Evolutionary conservation across 805 yeast species (phyloP).

Genomic region (Henningerozyma blattae): DNA sequence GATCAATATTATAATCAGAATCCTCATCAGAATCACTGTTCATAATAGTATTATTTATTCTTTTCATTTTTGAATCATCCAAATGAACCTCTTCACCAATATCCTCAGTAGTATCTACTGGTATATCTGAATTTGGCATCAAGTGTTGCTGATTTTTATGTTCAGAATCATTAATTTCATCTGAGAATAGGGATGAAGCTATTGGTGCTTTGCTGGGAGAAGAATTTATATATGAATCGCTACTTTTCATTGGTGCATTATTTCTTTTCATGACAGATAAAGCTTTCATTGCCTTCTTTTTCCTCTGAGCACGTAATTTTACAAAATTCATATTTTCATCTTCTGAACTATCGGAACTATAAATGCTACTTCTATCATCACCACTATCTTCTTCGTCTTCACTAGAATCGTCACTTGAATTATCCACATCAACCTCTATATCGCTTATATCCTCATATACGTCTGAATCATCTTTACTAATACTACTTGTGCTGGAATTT

Average conservation of each 20-base stretch:
- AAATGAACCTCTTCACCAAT: conserved; percentile 43
- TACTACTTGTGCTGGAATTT: no score
- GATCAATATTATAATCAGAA: conserved; percentile 25
- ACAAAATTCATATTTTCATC: conserved; percentile 66
- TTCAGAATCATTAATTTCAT: conserved; percentile 1
- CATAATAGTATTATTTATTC: conserved; percentile 28
- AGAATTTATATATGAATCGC: no score
- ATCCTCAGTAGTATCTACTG: conserved; percentile 23
- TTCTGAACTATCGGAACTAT: conserved; percentile 40
- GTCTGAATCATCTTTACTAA: no score
- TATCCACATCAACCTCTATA: conserved; percentile 18
- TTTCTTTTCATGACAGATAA: conserved; percentile 26
- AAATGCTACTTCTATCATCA: conserved; percentile 29
- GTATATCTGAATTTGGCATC: background rate
- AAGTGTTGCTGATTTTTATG: background rate
- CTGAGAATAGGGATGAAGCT: background rate
- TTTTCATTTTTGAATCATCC: conserved; percentile 20
- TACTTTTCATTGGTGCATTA: conserved; percentile 19
- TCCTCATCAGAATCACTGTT: conserved; percentile 17
- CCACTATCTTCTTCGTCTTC: conserved; percentile 26
- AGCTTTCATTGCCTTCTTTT: conserved; percentile 43
- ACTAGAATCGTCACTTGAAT: conserved; percentile 18
- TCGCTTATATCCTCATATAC: conserved; percentile 20
- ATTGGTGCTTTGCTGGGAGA: no score
- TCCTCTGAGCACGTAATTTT: conserved; percentile 54